Base-by-base conservation (phyloP, 2,329 filamentous ascomycete species). In the Fusarium tanahbumbuense region DNA sequence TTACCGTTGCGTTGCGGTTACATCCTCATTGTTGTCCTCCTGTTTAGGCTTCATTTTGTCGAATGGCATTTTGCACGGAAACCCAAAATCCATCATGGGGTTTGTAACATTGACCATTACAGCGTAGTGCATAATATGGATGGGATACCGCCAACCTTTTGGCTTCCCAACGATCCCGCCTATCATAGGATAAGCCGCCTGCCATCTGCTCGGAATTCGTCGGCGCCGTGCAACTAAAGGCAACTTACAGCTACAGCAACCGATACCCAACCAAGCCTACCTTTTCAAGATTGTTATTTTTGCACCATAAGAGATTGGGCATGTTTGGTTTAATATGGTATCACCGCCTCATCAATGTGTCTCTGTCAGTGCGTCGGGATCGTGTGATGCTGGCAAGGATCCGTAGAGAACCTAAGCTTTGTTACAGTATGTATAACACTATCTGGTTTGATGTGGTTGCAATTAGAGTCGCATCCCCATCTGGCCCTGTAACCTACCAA, bases 21-120 rank as follows among this genome's bases (percentile, higher is more conserved):
- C 30, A 18, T 37, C 34, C 20, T 48, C 58, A 27, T 41, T 8
- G 49, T 41, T 52, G 13, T 41, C 18, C n/a, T 40, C 18, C 5
- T 34, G 34, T 41, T 41, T 34, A 25, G 32, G 32, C 49, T 25
- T 34, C 41, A 44, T 11, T 25, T 41, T 20, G 6, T 52, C 23
- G 13, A 22, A 41, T 52, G 49, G 32, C 34, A 52, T 41, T 52
- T 52, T 20, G n/a, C n/a, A 20, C 32, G 20, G 23, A 20, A 52
- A 41, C 49, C 49, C 49, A 42, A 41, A 40, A 60, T 63, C 68
- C 68, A 66, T 64, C 60, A 68, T 73, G 68, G 44, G 59, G 37
- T 63, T 61, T 67, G 13, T 30, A 28, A 28, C 56, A 59, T 68
- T 66, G 42, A 40, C 58, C 50, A 52, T 68, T 70, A 41, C 52